Base-by-base conservation (phyloP, 495 filamentous ascomycete species). In the Rhypophila decipiens region DNA sequence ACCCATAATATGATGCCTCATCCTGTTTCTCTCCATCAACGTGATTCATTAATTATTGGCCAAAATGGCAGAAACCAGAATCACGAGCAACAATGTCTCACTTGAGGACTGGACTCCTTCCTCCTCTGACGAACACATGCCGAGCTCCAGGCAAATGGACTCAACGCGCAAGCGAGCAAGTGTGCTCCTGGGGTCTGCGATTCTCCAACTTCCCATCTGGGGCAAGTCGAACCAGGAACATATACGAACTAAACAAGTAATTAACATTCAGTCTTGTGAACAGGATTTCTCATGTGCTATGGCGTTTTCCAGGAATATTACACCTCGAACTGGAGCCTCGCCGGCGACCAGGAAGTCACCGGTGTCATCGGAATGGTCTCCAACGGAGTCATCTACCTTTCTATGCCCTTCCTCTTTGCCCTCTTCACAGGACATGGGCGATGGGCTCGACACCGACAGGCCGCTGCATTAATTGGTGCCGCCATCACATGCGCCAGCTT, bases 311-410 rank as follows among this genome's bases (percentile, higher is more conserved):
- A 45, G 21, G 43, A 45, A 13, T 36, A 45, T 33, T 45, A 21
- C 43, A 24, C 43, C 7, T 2, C 17, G 17, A 11, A 9, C 31
- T 45, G 4, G 17, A 2, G 29, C 10, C 31, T 36, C 17, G 29
- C 29, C 43, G 43, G 43, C 17, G 9, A 13, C 27, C 43, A 13
- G 8, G 29, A 36, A 12, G 8, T 36, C 5, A 45, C 43, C 15
- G 43, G 31, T 17, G 20, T 45, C 18, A 45, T 45, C 31, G 43
- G 43, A 18, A 45, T 33, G 5, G 37, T 33, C 19, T 45, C 43
- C 43, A 45, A 36, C 43, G 29, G 43, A 13, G 43, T 45, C 31
- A 45, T 45, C 15, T 45, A 45, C 43, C 29, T 45, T 18, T 36
- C 43, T 4, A 45, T 36, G 31, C 31, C 31, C 3, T 45, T 45